These are phyloP conservation scores for Ophiorrhiza pumila DNA, from an alignment of 257 asterid species.

Conservation along the genomic window DNA sequence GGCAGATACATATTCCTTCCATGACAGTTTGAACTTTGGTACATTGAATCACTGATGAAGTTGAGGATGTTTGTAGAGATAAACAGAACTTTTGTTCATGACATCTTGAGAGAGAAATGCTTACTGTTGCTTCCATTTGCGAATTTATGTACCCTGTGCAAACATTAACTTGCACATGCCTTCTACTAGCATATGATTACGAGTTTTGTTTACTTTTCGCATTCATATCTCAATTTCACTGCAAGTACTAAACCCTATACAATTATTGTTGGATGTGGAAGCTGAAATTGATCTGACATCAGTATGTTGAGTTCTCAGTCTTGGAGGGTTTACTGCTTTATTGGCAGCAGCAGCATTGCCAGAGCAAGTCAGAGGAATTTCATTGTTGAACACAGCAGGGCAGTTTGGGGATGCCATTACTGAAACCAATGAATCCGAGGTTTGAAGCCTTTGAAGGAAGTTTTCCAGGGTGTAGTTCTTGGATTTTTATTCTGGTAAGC, in stretches of 20 bases:
- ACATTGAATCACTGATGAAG: neutral
- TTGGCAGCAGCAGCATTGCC: constrained; percentile 61
- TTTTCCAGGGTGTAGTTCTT: constrained; percentile 72
- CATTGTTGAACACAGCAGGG: constrained; percentile 78
- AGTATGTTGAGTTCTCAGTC: constrained; percentile 39
- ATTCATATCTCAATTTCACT: too few relatives aligned
- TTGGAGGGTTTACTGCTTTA: constrained; percentile 95
- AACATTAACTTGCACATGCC: neutral
- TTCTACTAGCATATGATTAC: neutral
- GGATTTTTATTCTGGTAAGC: constrained; percentile 95
- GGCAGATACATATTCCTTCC: neutral
- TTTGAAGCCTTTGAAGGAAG: constrained; percentile 68
- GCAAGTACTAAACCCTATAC: neutral
- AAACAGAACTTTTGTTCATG: too few relatives aligned
- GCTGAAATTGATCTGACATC: neutral
- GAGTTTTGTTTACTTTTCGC: too few relatives aligned
- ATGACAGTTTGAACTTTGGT: neutral
- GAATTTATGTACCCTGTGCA: neutral
- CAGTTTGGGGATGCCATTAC: constrained; percentile 66
- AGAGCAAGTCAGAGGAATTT: constrained; percentile 78
- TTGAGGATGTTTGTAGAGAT: too few relatives aligned
- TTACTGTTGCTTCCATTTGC: neutral
- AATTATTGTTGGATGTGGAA: neutral
- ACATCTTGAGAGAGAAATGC: too few relatives aligned
- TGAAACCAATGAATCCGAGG: constrained; percentile 45